Evolutionary conservation across 148 eudicot genomes (phyloP).

Genomic region (Oxyria digyna): DNA sequence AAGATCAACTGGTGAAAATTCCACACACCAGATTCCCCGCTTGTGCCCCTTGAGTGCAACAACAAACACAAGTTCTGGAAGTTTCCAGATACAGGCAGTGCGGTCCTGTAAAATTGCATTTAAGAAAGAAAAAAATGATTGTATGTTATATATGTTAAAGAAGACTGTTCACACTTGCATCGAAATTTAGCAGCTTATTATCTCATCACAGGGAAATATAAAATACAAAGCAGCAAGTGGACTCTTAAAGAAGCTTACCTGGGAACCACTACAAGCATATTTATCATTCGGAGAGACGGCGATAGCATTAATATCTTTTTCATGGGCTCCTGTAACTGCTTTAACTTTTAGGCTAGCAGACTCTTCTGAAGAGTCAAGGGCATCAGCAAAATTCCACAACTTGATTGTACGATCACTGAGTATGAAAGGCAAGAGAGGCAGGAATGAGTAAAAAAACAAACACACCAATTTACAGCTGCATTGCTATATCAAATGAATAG

Average conservation of each 20-base stretch:
- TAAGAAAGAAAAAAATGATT: neutral
- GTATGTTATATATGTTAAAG: neutral
- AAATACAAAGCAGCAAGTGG: neutral
- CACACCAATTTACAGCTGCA: neutral
- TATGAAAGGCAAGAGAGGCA: neutral
- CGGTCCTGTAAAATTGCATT: constrained; percentile 45
- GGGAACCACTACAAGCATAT: constrained; percentile 89
- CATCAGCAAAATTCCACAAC: constrained; percentile 73
- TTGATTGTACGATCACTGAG: constrained; percentile 77
- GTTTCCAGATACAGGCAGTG: constrained; percentile 83
- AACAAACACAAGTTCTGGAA: constrained; percentile 70
- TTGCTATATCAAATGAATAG: neutral
- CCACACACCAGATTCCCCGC: constrained; percentile 91
- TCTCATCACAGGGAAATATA: neutral
- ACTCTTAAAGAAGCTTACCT: constrained; percentile 35
- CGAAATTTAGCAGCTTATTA: neutral
- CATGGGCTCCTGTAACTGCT: constrained; percentile 88
- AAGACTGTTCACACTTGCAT: neutral
- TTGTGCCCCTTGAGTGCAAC: constrained; percentile 80
- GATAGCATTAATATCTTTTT: constrained; percentile 82
- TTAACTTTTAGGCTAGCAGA: constrained; percentile 52
- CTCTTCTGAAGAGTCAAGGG: constrained; percentile 29
- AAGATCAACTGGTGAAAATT: constrained; percentile 90
- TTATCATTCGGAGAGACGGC: constrained; percentile 87
- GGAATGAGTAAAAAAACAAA: neutral